Evolutionary conservation across 805 yeast species (phyloP), one percentile per base, ranked within the genome.

Genomic region (Metschnikowia aberdeeniae): DNA sequence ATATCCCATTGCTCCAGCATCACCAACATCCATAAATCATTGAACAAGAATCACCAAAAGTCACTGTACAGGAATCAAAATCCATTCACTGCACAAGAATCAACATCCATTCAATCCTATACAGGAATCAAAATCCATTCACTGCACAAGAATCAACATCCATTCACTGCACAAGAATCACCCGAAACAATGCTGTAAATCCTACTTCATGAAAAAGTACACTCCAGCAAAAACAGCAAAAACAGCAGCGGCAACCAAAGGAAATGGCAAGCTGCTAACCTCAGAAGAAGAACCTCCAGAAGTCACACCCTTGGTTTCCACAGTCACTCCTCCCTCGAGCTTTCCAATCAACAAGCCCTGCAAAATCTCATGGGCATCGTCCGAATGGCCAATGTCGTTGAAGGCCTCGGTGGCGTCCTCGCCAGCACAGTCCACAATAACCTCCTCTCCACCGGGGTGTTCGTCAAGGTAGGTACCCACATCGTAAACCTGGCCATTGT

Each of bases 331-430:
- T 39, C 82, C 86, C 60, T 89, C 90, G 42, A 92, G 75, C 43
- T 77, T 82, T 54, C 99, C 99, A 47, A 93, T 77, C 55, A 77
- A 72, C 61, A 89, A 70, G 34, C 77, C 80, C 36, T 69, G 74
- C 58, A 93, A 73, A 55, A 84, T 74, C 57, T 84, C 93, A 56
- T 82, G 81, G 34, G 99, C 98, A 55, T 90, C 97, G 52, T 90
- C 97, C 30, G 98, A 89, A 70, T 93, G 99, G 30, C 99, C 99
- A 62, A 93, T 90, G 61, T 89, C 96, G 55, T 79, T 82, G 53
- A 81, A 82, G 20, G 82, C 78, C 40, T 62, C 68, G 11, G 87
- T 81, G 43, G 89, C 90, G 62, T 89, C 96, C 48, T 76, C 75
- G 36, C 96, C 96, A 28, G 86, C 95, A 60, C 81, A 76, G 55